Evolutionary conservation across 1,139 yeast genomes (phyloP).

Genomic region (Yamadazyma mexicana): DNA sequence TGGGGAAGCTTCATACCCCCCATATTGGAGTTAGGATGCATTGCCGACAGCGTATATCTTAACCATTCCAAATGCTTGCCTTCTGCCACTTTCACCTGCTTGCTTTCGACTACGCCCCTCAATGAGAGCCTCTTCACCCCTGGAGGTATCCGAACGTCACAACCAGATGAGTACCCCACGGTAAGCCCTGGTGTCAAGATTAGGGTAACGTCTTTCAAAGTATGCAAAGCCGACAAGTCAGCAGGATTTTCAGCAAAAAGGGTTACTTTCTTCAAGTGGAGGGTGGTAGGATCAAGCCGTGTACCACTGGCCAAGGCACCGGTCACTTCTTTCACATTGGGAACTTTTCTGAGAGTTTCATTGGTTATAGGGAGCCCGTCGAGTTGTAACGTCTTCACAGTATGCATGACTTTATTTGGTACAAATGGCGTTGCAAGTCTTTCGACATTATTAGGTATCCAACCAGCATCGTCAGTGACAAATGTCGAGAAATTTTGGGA

Average conservation of each 20-base stretch:
- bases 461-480: neutral
- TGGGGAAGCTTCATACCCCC: neutral
- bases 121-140: neutral
- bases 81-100: neutral
- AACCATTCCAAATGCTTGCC: neutral
- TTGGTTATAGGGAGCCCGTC: neutral
- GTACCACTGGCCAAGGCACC: too few relatives aligned
- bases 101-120: neutral
- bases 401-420: neutral
- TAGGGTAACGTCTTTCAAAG: neutral
- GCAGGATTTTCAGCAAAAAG: neutral
- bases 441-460: constrained; percentile 1
- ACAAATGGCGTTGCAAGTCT: neutral
- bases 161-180: neutral
- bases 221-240: neutral
- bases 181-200: neutral
- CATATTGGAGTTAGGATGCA: neutral
- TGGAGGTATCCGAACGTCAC: neutral
- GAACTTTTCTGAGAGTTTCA: too few relatives aligned
- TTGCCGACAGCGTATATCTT: neutral
- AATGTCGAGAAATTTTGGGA: neutral
- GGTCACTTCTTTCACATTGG: neutral
- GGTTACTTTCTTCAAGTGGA: neutral
- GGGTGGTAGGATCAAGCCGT: neutral
- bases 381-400: neutral